Evolutionary conservation across 2,329 filamentous ascomycete genomes (phyloP), one percentile per base, ranked within the genome.

Genomic region (Fusarium foetens): DNA sequence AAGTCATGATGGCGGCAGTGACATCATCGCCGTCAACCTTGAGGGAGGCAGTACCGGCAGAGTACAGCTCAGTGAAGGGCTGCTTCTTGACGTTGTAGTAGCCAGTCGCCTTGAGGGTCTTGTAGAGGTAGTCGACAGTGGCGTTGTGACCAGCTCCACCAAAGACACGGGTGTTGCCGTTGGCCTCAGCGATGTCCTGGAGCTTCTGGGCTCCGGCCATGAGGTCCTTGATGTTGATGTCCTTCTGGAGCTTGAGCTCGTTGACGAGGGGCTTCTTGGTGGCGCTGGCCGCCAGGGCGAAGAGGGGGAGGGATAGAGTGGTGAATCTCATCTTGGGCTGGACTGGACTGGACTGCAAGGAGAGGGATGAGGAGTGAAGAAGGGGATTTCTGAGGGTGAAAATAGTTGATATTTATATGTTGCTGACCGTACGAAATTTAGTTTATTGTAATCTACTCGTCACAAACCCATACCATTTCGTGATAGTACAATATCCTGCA

Each of bases 31-130:
- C 82, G 51, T 73, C 75, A 52, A 82, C 70, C 23, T 71, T 66
- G 61, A 85, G 71, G 1, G 72, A 72, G 36, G 75, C 79, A 5
- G 72, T 74, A 63, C 79, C 79, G n/a, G 76, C 77, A 6, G 80
- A 78, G 75, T 78, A 83, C 53, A 80, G 71, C 77, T 83, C 82
- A 39, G 78, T 80, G 64, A 86, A 85, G 41, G 83, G 80, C 79
- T 86, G 84, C 77, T 84, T 84, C 63, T 75, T 76, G 36, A 86
- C 83, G 46, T 83, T 76, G 75, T 83, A 86, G 77, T 84, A 84
- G 75, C 77, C 79, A 35, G 80, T 77, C 11, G 76, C 72, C 46
- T 74, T 76, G 33, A 86, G 79, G 27, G 81, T 80, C 58, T 84
- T 77, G 77, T 81, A 81, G 62, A 86, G 76, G 71, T 79, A 86